These are phyloP conservation scores for Elongisporangium prolatum DNA, from an alignment of 352 stramenopile species.

Conservation along the genomic window DNA sequence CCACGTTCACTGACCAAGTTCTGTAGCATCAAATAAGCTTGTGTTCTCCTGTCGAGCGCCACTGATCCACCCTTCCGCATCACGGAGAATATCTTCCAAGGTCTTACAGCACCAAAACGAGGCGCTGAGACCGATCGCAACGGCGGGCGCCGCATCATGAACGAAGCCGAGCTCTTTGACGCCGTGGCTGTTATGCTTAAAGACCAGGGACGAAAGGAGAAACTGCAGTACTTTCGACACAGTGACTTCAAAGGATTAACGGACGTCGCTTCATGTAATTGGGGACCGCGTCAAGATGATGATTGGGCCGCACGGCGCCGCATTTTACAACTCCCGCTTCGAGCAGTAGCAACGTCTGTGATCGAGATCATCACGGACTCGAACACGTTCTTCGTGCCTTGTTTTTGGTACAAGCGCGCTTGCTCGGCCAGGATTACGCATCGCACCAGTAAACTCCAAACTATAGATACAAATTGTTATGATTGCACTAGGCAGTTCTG, in stretches of 20 bases:
- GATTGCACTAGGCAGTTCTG: neutral
- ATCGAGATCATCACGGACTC: constrained; percentile 22
- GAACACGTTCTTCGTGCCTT: constrained; percentile 16
- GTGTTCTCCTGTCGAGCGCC: constrained; percentile 25
- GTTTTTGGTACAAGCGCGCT: constrained; percentile 23
- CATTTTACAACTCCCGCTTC: constrained; percentile 25
- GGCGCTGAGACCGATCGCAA: constrained; percentile 10
- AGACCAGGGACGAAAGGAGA: constrained; percentile 3
- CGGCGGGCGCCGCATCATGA: constrained; percentile 18
- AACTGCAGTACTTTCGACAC: constrained; percentile 21
- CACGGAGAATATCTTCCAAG: constrained; percentile 19
- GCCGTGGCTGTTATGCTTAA: constrained; percentile 16
- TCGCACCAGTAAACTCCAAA: too few relatives aligned
- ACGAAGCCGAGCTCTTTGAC: constrained; percentile 14
- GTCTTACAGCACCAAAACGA: constrained; percentile 4
- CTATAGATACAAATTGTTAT: too few relatives aligned
- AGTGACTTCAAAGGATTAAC: constrained; percentile 16
- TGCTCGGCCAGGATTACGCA: constrained; percentile 23
- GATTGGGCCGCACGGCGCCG: constrained; percentile 20
- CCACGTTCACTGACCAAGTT: constrained; percentile 9
- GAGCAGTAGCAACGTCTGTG: constrained; percentile 15
- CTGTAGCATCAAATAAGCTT: too few relatives aligned
- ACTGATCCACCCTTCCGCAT: constrained; percentile 22
- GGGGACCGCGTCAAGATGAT: constrained; percentile 25
- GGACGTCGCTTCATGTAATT: constrained; percentile 21